These are phyloP conservation scores for Trichoderma brevicompactum DNA, from an alignment of 2,329 filamentous ascomycete species.

Conservation along the genomic window DNA sequence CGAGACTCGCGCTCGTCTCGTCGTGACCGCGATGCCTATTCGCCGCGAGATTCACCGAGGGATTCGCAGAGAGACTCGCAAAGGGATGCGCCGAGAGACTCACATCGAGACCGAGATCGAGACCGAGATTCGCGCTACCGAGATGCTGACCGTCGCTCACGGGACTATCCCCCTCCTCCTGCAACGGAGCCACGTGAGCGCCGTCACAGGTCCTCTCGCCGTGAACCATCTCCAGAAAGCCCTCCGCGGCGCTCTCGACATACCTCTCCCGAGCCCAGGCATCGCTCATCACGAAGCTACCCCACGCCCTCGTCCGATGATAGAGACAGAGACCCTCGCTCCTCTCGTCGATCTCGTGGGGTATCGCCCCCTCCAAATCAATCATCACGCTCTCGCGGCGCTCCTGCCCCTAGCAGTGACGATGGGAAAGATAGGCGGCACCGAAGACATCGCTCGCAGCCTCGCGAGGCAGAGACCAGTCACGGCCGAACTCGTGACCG, in stretches of 20 bases:
- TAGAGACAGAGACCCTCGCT: not conserved
- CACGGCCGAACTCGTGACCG: conserved; percentile 1
- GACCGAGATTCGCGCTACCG: conserved; percentile 13
- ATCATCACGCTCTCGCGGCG: conserved; percentile 19
- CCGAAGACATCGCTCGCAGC: conserved; percentile 15
- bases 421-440: conserved; percentile 7
- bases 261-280: conserved; percentile 14
- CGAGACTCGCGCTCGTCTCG: conserved; percentile 2
- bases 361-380: not conserved
- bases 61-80: not conserved
- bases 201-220: conserved; percentile 22
- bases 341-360: conserved; percentile 22
- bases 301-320: not conserved
- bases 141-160: conserved; percentile 17
- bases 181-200: conserved; percentile 22
- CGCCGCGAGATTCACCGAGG: not conserved
- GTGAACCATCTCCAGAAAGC: conserved; percentile 20
- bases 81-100: not conserved
- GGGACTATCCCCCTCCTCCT: conserved; percentile 10
- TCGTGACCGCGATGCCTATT: conserved; percentile 5
- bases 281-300: conserved; percentile 14
- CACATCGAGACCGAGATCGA: not conserved
- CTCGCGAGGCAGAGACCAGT: conserved; percentile 12
- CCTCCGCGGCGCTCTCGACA: conserved; percentile 13
- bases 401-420: not conserved